Base-by-base conservation (phyloP, 1,284 basidiomycete genomes). In the Apiotrichum mycotoxinovorans region DNA sequence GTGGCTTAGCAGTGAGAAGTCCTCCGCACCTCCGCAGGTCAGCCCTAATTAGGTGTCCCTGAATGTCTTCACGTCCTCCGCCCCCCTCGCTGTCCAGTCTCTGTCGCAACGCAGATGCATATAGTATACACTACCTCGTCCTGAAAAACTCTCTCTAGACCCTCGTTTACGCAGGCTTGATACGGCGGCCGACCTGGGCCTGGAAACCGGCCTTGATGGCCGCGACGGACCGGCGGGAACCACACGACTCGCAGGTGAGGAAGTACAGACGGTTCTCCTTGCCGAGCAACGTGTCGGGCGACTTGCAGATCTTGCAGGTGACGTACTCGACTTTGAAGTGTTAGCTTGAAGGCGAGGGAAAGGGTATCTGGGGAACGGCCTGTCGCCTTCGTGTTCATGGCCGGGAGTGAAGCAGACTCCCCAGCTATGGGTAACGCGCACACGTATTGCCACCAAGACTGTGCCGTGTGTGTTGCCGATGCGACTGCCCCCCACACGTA, bases 251-350 rank as follows among this genome's bases (percentile, higher is more conserved):
- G 81, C 95, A 98, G 0, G 90, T 87, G 84, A 98, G 93, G 83
- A 99, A 98, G 83, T 95, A 98, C 73, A 99, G 91, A 79, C 95
- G 90, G 79, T 98, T 97, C 80, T 98, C 93, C 79, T 98, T 98
- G 48, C 88, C 88, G 47, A 99, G 84, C 22, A 95, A 84, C 7
- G 95, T 99, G 76, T 98, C 94, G 51, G 92, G 91, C 4, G 94
- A 97, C 81, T 97, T 98, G 84, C 95, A 99, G 40, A 95, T 98
- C 80, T 97, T 96, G 85, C 95, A 99, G 42, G 93, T 97, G 57
- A 99, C 96, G 80, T 99, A 98, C 80, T 98, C 95, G 67, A 95
- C 94, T 94, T 57, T 20, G 47, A 20, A 22, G n/a, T 26, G 20
- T 47, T n/a, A 30, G 44, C 33, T 3, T 25, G 15, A 7, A 3